phyloP scores from a whole-genome alignment of 768 basidiomycete genomes.

The Clitopilus hobsonii region DNA sequence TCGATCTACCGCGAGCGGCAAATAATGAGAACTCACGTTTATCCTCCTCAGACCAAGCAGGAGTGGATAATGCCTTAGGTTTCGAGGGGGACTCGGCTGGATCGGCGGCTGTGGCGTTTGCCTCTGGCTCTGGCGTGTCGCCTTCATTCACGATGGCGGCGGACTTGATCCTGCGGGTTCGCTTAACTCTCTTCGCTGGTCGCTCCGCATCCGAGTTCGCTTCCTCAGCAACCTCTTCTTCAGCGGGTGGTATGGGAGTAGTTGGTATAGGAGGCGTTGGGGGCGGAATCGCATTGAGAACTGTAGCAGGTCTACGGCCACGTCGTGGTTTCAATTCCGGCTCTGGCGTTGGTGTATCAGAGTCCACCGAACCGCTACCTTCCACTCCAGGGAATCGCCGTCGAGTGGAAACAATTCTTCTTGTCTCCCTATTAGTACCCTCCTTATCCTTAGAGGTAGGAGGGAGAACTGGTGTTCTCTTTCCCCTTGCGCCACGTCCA shows the following conservation, averaged over 20 bases:
- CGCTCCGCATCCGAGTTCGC: slow-evolving; percentile 24
- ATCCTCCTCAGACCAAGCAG: slow-evolving; percentile 65
- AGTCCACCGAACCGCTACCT: slow-evolving; percentile 36
- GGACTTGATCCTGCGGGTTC: slow-evolving; percentile 37
- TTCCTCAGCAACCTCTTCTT: slow-evolving; percentile 15
- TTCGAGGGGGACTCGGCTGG: slow-evolving; percentile 22
- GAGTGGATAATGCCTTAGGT: slow-evolving; percentile 13
- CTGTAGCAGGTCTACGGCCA: slow-evolving; percentile 16
- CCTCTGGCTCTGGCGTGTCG: slow-evolving; percentile 21
- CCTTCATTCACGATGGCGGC: slow-evolving; percentile 35
- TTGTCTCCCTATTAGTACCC: slow-evolving; percentile 22
- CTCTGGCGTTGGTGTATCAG: slow-evolving; percentile 61
- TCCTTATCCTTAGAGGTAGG: slow-evolving; percentile 7
- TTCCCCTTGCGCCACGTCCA: slow-evolving; percentile 36
- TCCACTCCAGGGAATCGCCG: slow-evolving; percentile 39
- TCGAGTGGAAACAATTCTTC: slow-evolving; percentile 27
- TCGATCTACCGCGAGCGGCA: slow-evolving; percentile 1
- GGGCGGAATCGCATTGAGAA: neutral
- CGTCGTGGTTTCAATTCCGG: slow-evolving; percentile 35
- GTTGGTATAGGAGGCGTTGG: slow-evolving; percentile 4
- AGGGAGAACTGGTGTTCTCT: slow-evolving; percentile 25
- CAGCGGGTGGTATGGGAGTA: slow-evolving; percentile 13
- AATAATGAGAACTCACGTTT: slow-evolving; percentile 38
- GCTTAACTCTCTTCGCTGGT: slow-evolving; percentile 34
- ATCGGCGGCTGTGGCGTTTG: slow-evolving; percentile 18